Conservation (phyloP, 768 basidiomycete genomes). For the Dictyophora rubrovolvata region DNA sequence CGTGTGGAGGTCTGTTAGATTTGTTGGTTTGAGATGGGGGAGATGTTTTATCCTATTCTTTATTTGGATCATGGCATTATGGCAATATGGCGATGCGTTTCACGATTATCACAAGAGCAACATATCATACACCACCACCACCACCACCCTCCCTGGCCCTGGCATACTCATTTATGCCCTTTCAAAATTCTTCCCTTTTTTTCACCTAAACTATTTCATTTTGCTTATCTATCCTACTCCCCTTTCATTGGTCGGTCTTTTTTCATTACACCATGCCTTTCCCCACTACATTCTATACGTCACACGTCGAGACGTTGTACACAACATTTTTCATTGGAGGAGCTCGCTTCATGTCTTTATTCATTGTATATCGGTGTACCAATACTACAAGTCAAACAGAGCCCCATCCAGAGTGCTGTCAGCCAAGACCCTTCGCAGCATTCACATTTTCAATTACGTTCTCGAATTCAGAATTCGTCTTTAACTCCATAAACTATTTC, state of each 20-base stretch:
- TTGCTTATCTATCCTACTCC: background rate
- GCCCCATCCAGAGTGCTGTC: background rate
- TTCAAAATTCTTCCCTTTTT: background rate
- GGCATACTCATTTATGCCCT: background rate
- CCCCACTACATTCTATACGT: background rate
- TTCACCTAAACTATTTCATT: background rate
- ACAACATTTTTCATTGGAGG: too few relatives aligned
- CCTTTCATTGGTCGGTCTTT: background rate
- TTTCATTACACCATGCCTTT: background rate
- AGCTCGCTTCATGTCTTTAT: background rate
- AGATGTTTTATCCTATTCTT: background rate
- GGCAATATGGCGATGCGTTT: background rate
- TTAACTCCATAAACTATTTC: background rate
- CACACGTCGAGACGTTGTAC: background rate
- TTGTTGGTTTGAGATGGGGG: background rate
- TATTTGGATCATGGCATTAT: background rate
- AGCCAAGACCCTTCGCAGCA: background rate
- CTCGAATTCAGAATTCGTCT: background rate
- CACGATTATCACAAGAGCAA: background rate
- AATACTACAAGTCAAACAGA: background rate
- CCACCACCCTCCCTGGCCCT: background rate
- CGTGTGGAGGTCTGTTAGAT: background rate
- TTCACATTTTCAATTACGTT: background rate
- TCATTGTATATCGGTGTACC: background rate
- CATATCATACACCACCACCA: background rate